phyloP scores from a whole-genome alignment of 2,329 filamentous ascomycete genomes.

The Fusarium compactum region DNA sequence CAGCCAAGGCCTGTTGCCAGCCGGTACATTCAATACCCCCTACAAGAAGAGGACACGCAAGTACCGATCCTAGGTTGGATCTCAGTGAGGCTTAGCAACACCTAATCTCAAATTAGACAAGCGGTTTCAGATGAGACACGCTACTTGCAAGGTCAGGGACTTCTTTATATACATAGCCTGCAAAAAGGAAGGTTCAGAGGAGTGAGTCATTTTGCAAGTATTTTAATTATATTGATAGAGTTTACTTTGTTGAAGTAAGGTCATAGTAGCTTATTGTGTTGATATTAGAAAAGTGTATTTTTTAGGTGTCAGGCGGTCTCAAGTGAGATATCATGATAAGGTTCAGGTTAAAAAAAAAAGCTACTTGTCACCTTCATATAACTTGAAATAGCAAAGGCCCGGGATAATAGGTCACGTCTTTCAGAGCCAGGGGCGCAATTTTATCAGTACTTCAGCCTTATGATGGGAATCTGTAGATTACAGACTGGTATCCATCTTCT shows the following conservation, averaged over 20 bases:
- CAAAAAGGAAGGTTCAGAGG: too few species aligned
- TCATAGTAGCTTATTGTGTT: too few species aligned
- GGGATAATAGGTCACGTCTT: slow-evolving; percentile 10
- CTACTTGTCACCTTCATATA: slow-evolving; percentile 34
- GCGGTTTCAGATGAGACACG: slow-evolving; percentile 34
- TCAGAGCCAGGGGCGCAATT: slow-evolving; percentile 8
- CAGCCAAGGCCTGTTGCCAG: slow-evolving; percentile 7
- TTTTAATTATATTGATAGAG: too few species aligned
- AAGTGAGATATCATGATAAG: too few species aligned
- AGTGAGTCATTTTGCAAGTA: too few species aligned
- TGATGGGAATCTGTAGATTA: background rate
- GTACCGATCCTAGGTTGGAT: slow-evolving; percentile 18
- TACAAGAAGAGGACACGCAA: slow-evolving; percentile 4
- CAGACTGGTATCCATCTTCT: background rate
- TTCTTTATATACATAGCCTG: too few species aligned
- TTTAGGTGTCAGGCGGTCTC: too few species aligned
- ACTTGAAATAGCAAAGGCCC: slow-evolving; percentile 7
- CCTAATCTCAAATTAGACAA: slow-evolving; percentile 30
- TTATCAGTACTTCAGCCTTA: slow-evolving; percentile 27
- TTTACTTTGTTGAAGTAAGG: too few species aligned
- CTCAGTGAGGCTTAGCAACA: slow-evolving; percentile 23
- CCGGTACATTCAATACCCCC: slow-evolving; percentile 8
- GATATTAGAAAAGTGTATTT: too few species aligned
- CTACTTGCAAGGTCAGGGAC: slow-evolving; percentile 20
- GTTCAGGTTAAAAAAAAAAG: background rate